Evolutionary conservation across 495 filamentous ascomycete species (phyloP).

Genomic region (Umbilicaria muhlenbergii): DNA sequence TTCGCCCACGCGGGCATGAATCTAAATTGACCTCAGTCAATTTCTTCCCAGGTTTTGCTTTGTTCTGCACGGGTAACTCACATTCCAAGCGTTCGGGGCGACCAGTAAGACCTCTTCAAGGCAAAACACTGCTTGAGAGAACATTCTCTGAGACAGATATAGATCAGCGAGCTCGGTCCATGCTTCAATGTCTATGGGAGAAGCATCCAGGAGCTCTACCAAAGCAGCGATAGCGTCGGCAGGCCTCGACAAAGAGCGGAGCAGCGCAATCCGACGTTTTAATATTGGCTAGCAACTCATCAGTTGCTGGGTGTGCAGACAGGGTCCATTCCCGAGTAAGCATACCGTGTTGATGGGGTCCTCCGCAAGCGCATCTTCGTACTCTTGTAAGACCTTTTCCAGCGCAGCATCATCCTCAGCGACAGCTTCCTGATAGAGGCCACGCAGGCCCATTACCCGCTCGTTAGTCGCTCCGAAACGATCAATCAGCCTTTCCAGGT

Average conservation of each 20-base stretch:
- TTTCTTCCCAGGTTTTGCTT: neutral
- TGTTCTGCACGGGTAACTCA: slow-evolving; percentile 25
- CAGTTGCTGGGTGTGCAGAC: neutral
- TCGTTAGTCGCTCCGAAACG: slow-evolving; percentile 78
- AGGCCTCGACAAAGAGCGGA: slow-evolving; percentile 51
- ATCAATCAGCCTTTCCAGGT: slow-evolving; percentile 53
- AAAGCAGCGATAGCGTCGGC: slow-evolving; percentile 61
- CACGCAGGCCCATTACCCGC: slow-evolving; percentile 63
- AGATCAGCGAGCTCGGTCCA: slow-evolving; percentile 87
- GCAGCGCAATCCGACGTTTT: slow-evolving; percentile 71
- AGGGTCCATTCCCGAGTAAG: slow-evolving; percentile 9
- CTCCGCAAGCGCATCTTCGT: slow-evolving; percentile 55
- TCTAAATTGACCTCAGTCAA: slow-evolving; percentile 24
- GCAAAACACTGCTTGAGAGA: slow-evolving; percentile 70
- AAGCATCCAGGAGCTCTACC: slow-evolving; percentile 58
- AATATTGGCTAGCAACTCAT: slow-evolving; percentile 48
- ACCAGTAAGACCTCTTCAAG: slow-evolving; percentile 81
- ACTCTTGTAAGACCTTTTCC: slow-evolving; percentile 53
- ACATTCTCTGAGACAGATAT: slow-evolving; percentile 62
- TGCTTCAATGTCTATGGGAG: slow-evolving; percentile 81
- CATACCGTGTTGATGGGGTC: slow-evolving; percentile 71
- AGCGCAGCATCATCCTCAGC: slow-evolving; percentile 48
- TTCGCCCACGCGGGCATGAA: slow-evolving; percentile 82
- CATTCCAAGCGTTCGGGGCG: slow-evolving; percentile 91
- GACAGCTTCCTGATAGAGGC: slow-evolving; percentile 73